Conservation (phyloP, 306 rosid genomes). For the Corylus heterophylla region DNA sequence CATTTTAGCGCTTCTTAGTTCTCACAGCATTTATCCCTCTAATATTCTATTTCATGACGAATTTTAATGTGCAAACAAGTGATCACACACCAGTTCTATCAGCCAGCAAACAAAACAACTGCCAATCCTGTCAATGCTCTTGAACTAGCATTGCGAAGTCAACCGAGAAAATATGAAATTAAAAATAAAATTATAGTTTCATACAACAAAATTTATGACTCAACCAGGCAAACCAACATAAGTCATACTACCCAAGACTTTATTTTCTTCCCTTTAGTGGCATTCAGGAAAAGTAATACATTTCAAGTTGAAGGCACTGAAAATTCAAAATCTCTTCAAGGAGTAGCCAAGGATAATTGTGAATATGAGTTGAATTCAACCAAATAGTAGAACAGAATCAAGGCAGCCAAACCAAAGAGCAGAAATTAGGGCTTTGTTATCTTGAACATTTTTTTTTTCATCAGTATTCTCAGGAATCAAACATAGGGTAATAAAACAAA, state of each 20-base stretch:
- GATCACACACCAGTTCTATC: too few relatives aligned
- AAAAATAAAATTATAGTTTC: neutral
- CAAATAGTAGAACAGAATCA: neutral
- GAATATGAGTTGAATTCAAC: neutral
- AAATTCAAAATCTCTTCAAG: neutral
- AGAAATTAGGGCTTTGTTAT: neutral
- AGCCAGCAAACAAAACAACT: too few relatives aligned
- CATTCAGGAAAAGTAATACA: neutral
- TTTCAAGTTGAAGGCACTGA: neutral
- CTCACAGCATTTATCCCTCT: neutral
- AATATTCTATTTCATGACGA: too few relatives aligned
- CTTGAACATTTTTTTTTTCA: neutral
- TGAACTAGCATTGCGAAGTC: too few relatives aligned
- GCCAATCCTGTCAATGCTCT: too few relatives aligned
- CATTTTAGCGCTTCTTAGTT: neutral
- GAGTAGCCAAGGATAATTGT: neutral
- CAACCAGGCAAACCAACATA: neutral
- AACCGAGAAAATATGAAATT: neutral
- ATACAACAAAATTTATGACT: neutral
- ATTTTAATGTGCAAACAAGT: too few relatives aligned
- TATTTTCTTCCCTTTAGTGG: neutral
- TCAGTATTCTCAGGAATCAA: constrained; percentile 11
- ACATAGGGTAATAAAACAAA: neutral
- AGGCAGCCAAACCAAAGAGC: neutral
- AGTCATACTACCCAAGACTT: neutral